Evolutionary conservation across 2,329 filamentous ascomycete genomes (phyloP), one percentile per base, ranked within the genome.

Genomic region (Epichloe gansuensis): DNA sequence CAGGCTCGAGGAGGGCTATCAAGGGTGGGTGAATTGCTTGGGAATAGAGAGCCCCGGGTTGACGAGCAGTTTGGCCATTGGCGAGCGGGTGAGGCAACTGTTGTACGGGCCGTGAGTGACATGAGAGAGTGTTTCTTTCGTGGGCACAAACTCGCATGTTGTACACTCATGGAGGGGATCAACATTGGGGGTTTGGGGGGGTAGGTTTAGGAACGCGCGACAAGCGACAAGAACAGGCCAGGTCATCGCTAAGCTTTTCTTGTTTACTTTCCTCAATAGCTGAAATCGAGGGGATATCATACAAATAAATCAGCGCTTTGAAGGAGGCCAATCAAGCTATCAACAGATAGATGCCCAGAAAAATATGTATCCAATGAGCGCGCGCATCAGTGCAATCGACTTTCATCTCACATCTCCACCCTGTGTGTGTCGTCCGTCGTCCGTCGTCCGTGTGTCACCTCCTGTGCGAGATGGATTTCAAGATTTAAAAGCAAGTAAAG

Each of bases 31-130:
- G 8, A 96, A 96, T 71, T 65, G 97, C 58, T 64, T 97, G 59
- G 91, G 89, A 0, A 96, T 96, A 59, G 91, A 97, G 73, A 95
- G 88, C 67, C 91, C 91, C 0, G 91, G 91, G 4, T 69, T 97
- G 66, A 97, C 91, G 46, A 93, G 87, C 65, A 81, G 78, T 59
- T 69, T 97, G 70, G 89, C 89, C 2, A 91, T 96, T 67, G 90
- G 76, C 3, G 87, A 95, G 63, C 77, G 79, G 72, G 89, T 95
- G 0, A 66, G 70, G 43, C 61, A 65, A 49, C 57, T 81, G 49
- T 55, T 81, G 50, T 78, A 81, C 53, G 66, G 66, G 3, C 58
- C 5, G 23, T 9, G 6, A 35, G 9, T 41, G 17, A 13, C 3
- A 25, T 11, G 13, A 23, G 7, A 2, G 36, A 17, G 4, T 4